Base-by-base conservation (phyloP, 257 asterid genomes). In the Solanum lycopersicoides region DNA sequence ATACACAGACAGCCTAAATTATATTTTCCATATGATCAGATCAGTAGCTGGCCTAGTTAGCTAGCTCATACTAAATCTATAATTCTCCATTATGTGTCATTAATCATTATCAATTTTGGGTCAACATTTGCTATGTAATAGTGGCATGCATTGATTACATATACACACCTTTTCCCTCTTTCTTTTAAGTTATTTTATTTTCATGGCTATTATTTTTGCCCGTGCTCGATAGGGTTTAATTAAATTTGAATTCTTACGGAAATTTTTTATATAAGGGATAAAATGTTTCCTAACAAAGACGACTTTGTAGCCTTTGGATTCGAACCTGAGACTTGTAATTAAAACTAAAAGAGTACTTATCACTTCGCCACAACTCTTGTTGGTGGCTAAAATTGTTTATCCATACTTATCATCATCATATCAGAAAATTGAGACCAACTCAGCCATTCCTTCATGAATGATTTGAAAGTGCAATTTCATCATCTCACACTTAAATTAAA, bases 391-490 rank as follows among this genome's bases (percentile, higher is more conserved):
- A 16, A 6, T 16, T 53, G 79, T 53, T 42, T 69, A 87, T 71
- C 86, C 88, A 90, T 88, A 89, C 86, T 83, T 88, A 89, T 71
- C 77, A 88, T 86, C 83, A 84, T 87, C 84, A 86, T 92, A 89
- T 87, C 60, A 88, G 86, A 89, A 71, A 85, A 91, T 85, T 89
- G 90, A 85, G 74, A 88, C 87, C 91, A 94, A 90, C 91, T 89
- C 93, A 92, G 90, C 93, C 88, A 92, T 89, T 91, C 94, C 93
- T 93, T 88, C 91, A 92, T 91, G 93, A 93, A 90, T 90, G 83
- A 89, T 91, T 86, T 88, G 89, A 94, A 94, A 93, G 95, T 93
- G 94, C 93, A 90, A 92, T 90, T 93, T 91, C 97, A 95, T 94
- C 95, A 93, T 88, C 94, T 93, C 94, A 87, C 93, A 93, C 95